A percentile compares a stretch with the other conserved stretches of the same genome.
Evolutionary conservation across 805 yeast species (phyloP).

Genomic region (Lipomyces mesembrius): DNA sequence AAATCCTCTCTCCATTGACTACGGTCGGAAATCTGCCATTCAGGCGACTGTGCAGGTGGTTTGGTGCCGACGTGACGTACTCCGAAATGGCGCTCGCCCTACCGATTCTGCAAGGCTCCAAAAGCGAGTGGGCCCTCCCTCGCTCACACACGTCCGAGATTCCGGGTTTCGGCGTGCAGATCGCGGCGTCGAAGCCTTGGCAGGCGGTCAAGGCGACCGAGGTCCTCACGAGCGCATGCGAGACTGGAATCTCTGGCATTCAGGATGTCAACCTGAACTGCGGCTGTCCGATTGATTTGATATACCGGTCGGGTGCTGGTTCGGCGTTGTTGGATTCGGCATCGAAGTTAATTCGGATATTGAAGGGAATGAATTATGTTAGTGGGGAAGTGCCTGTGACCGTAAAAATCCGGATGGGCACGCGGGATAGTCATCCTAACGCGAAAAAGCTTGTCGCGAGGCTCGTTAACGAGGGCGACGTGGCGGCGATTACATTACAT

Average conservation of each 20-base stretch:
- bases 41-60: conserved; percentile 84
- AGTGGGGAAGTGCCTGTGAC: conserved; percentile 92
- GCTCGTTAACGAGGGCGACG: conserved; percentile 75
- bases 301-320: conserved; percentile 95
- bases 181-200: conserved; percentile 91
- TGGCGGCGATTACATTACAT: conserved; percentile 89
- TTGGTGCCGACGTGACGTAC: conserved; percentile 93
- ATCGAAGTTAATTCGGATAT: conserved; percentile 72
- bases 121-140: conserved; percentile 97
- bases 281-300: conserved; percentile 96
- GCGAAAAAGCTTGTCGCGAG: conserved; percentile 79
- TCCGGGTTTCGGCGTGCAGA: conserved; percentile 76
- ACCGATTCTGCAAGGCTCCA: conserved; percentile 86
- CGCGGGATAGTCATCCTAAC: conserved; percentile 80
- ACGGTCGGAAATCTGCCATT: conserved; percentile 97
- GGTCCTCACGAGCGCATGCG: conserved; percentile 52
- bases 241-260: conserved; percentile 44
- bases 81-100: conserved; percentile 92
- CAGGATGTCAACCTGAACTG: conserved; percentile 89
- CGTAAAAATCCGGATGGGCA: conserved; percentile 90
- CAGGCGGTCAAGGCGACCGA: conserved; percentile 94
- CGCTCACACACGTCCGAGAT: conserved; percentile 78
- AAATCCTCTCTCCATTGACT: conserved; percentile 92
- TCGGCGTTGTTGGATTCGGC: conserved; percentile 91
- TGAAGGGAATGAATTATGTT: conserved; percentile 85